Evolutionary conservation across 2,329 filamentous ascomycete species (phyloP), one percentile per base, ranked within the genome.

Genomic region (Fusarium graminum): DNA sequence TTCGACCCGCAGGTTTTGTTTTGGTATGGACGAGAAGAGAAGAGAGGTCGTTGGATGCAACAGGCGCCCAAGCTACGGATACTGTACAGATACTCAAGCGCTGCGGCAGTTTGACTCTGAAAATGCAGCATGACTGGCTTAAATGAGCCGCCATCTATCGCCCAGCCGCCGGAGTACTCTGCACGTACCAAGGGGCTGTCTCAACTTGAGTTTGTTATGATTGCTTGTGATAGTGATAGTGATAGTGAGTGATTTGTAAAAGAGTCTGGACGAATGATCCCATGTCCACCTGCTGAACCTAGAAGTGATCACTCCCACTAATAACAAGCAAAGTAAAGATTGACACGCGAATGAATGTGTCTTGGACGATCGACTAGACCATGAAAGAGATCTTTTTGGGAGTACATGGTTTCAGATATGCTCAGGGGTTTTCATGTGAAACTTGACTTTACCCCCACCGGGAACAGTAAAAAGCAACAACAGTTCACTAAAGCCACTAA

Each of bases 71-170:
- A 39, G 44, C 13, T 54, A 53, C 8, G 6, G 8, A 49, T 44
- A 36, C 38, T 36, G 11, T 54, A 53, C 8, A 22, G 8, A 49
- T 44, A 36, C 38, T 36, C 66, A 72, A 72, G 69, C 68, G 69
- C 17, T 69, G 70, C 59, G 56, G 62, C 59, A 63, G 50, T 19
- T 19, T 17, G 38, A 46, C 52, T 58, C 47, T 57, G 56, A 44
- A 12, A 26, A 60, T 57, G 67, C 45, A 52, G 63, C 45, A 58
- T 69, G 65, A 73, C 62, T 72, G 70, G 70, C 32, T 59, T 53
- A 51, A 34, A 46, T 44, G 50, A 49, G 60, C 55, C 59, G 52
- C 50, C 29, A 29, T 49, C 51, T 52, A 61, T 59, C 52, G 57
- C 57, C 43, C 47, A 52, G 41, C 41, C 60, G 52, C 65, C 49